Evolutionary conservation across 1,284 basidiomycete species (phyloP), one percentile per base, ranked within the genome.

Genomic region (Abortiporus biennis): DNA sequence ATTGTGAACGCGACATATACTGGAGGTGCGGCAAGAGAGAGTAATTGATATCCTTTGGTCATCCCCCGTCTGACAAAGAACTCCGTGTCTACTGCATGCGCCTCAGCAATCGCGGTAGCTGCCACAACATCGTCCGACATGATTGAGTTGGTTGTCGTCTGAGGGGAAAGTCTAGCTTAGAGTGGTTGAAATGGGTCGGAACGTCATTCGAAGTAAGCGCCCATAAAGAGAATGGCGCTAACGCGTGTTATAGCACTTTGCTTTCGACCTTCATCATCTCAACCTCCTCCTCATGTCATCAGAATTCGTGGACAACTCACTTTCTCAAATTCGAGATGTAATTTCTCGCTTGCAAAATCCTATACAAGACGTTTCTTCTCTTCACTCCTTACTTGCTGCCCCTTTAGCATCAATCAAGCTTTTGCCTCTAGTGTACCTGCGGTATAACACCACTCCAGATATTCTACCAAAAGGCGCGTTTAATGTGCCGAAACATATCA

Each of bases 21-120:
- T 4, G 80, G 75, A 15, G 81, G 80, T 1, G 71, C 67, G 20
- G 84, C 50, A 19, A 85, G 53, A 8, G 84, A 85, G 43, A 74
- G 62, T 32, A 75, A 46, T 51, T 84, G 76, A 54, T 84, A 86
- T 15, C 83, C 82, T 54, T 75, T 72, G 25, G 65, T 72, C 70
- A 78, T 76, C 34, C 74, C 71, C 47, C 78, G 69, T 33, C 80
- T 73, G 32, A 81, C 73, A 19, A 85, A 71, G 55, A 69, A 78
- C 44, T 74, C 64, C 5, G 61, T 59, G 40, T 69, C 66, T 16
- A 59, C 65, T 32, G 57, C 51, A 43, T 61, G 64, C 1, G 57
- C 59, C 31, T 56, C 47, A 2, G 56, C 31, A 0, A 51, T 49
- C 1, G 54, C 53, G 11, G 52, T 45, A 9, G 54, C 45, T 4